Conservation (phyloP, 2,329 filamentous ascomycete species). For the Ustulina deusta region DNA sequence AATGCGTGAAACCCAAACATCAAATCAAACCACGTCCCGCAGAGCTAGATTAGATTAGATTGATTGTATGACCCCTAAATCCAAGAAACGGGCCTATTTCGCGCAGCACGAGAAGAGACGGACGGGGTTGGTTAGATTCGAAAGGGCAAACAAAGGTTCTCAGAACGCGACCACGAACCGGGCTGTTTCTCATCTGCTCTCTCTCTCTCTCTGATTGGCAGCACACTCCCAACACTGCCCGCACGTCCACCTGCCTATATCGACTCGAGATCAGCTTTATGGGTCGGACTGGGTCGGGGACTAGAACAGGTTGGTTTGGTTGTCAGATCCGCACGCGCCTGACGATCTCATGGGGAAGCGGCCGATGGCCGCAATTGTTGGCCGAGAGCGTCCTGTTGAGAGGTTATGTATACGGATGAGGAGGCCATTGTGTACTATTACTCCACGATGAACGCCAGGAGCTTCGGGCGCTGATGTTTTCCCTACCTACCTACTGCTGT, state of each 20-base stretch:
- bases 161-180: conserved; percentile 15
- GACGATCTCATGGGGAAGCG: conserved; percentile 16
- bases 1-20: neutral
- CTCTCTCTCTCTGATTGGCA: conserved; percentile 35
- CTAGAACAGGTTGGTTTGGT: neutral
- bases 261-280: conserved; percentile 8
- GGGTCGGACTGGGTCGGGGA: neutral
- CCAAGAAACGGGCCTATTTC: neutral
- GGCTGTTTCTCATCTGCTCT: conserved; percentile 9
- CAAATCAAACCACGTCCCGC: neutral
- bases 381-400: too few relatives aligned
- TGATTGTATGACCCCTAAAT: conserved; percentile 1
- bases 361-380: neutral
- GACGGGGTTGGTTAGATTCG: neutral
- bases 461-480: neutral
- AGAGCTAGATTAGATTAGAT: too few relatives aligned
- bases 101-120: neutral
- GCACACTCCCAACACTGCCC: neutral
- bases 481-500: too few relatives aligned
- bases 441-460: neutral
- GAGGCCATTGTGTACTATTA: too few relatives aligned
- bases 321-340: neutral
- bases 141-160: conserved; percentile 2
- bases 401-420: neutral
- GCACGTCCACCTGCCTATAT: conserved; percentile 38